These are phyloP conservation scores for Diaporthe vexans DNA, from an alignment of 2,329 filamentous ascomycete genomes.

Conservation along the genomic window DNA sequence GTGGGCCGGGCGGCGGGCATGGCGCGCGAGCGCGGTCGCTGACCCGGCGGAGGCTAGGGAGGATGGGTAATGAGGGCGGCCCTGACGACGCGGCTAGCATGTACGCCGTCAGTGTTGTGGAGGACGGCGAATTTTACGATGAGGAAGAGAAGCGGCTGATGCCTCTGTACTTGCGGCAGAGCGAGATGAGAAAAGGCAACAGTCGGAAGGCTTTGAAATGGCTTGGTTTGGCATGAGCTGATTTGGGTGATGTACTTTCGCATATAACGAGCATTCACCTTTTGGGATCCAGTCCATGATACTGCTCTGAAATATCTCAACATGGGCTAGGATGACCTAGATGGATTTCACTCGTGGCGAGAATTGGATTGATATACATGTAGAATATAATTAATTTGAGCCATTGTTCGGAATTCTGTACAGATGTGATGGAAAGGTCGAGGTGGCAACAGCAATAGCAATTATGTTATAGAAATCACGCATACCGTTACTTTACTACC, in stretches of 20 bases:
- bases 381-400: background rate
- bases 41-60: conserved; percentile 5
- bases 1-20: background rate
- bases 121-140: conserved; percentile 43
- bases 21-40: conserved; percentile 25
- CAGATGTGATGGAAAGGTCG: background rate
- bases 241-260: background rate
- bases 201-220: conserved; percentile 54
- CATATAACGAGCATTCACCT: background rate
- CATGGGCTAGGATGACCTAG: too few relatives aligned
- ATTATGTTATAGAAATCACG: too few relatives aligned
- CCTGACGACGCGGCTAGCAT: conserved; percentile 40
- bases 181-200: conserved; percentile 41
- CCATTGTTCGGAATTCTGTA: background rate
- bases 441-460: background rate
- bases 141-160: conserved; percentile 47
- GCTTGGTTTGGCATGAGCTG: conserved; percentile 49
- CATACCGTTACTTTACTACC: too few relatives aligned
- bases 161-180: conserved; percentile 45
- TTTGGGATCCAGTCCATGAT: background rate
- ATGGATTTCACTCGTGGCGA: background rate
- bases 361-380: background rate
- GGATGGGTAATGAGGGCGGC: background rate
- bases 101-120: conserved; percentile 37
- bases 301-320: background rate